These are phyloP conservation scores for Eucalyptus cloeziana DNA, from an alignment of 345 rosid genomes.

Conservation along the genomic window DNA sequence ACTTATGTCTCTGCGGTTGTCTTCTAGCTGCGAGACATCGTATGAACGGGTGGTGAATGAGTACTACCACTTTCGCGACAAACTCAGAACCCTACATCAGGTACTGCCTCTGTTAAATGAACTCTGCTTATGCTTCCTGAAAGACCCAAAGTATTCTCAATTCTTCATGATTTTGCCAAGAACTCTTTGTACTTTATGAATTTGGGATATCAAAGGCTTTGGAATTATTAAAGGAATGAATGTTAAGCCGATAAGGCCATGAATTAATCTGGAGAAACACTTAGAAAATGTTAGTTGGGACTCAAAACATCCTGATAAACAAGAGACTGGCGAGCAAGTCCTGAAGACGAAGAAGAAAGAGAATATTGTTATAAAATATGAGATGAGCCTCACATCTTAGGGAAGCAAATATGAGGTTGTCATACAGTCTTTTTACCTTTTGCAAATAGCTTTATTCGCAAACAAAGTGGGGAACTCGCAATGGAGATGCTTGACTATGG, in stretches of 20 bases:
- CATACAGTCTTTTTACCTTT: not conserved
- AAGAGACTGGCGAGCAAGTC: not conserved
- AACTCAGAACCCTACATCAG: not conserved
- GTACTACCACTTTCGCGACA: not conserved
- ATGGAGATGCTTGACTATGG: not conserved
- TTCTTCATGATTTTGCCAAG: not conserved
- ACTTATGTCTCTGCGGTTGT: not conserved
- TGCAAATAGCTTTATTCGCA: not conserved
- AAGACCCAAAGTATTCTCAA: not conserved
- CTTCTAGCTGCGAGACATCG: slow-evolving; percentile 4
- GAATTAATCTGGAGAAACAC: not conserved
- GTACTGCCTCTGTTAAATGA: not conserved
- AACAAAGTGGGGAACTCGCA: not conserved
- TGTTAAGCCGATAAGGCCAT: not conserved
- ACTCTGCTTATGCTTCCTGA: not conserved
- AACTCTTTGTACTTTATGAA: not conserved
- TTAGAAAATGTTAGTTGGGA: not conserved
- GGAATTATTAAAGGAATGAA: not conserved
- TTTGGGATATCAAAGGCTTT: not conserved
- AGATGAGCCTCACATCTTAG: not conserved
- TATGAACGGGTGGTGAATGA: not conserved
- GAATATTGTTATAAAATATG: not conserved
- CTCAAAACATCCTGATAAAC: not conserved
- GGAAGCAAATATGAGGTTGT: not conserved
- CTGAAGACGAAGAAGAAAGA: not conserved